These are phyloP conservation scores for Yarrowia osloensis DNA, from an alignment of 805 yeast genomes.

Conservation along the genomic window DNA sequence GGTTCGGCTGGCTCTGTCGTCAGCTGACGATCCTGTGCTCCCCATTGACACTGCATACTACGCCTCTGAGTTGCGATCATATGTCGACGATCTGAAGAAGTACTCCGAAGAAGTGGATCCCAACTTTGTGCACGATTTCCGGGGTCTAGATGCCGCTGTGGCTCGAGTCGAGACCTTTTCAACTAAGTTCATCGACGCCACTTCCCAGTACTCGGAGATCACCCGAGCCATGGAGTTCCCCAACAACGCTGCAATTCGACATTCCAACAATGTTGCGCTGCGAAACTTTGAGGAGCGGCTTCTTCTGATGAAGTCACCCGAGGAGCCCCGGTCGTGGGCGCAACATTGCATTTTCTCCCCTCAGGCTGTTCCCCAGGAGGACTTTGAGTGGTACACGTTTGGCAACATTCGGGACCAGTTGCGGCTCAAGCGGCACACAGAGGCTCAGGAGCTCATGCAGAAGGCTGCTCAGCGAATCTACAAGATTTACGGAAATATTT, in stretches of 20 bases:
- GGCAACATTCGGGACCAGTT: constrained; percentile 73
- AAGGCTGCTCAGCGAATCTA: constrained; percentile 8
- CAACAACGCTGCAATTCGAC: constrained; percentile 8
- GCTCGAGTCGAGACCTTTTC: constrained; percentile 1
- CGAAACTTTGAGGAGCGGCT: constrained; percentile 32
- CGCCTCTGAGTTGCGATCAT: constrained; percentile 49
- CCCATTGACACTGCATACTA: constrained; percentile 62
- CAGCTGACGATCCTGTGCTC: constrained; percentile 74
- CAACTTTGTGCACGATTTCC: constrained; percentile 41
- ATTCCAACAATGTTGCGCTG: background rate
- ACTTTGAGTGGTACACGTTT: constrained; percentile 62
- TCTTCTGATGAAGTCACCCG: background rate
- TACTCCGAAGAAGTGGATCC: constrained; percentile 17
- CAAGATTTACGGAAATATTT: constrained; percentile 26
- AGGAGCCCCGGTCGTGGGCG: constrained; percentile 16
- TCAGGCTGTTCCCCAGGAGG: constrained; percentile 37
- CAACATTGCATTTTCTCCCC: constrained; percentile 21
- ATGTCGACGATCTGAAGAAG: constrained; percentile 50
- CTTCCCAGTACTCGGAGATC: background rate
- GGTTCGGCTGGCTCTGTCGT: constrained; percentile 54
- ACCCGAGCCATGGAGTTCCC: constrained; percentile 25
- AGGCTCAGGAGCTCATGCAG: constrained; percentile 19
- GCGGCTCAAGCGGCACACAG: background rate
- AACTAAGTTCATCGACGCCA: background rate
- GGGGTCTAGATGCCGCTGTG: constrained; percentile 27